phyloP scores from a whole-genome alignment of 495 filamentous ascomycete species.

The Trichoderma orchidacearum region DNA sequence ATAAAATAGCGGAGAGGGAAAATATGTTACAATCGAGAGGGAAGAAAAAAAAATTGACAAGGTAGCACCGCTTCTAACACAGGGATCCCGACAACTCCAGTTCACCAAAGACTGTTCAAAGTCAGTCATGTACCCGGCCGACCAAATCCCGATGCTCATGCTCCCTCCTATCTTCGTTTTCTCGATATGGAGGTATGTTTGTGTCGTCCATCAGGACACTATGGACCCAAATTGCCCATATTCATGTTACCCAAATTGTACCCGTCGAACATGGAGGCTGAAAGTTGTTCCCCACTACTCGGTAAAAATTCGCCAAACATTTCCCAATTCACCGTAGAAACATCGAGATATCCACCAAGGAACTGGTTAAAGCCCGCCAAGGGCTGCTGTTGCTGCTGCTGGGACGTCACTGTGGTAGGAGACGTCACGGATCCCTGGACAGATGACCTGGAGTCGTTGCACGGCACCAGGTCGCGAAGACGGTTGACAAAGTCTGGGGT shows the following conservation, averaged over 20 bases:
- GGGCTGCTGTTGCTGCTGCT: not conserved
- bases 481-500: slow-evolving; percentile 21
- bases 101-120: not conserved
- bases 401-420: not conserved
- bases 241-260: slow-evolving; percentile 36
- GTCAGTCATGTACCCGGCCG: not conserved
- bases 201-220: too few relatives aligned
- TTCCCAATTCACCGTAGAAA: slow-evolving; percentile 26
- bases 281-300: slow-evolving; percentile 33
- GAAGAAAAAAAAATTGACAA: not conserved
- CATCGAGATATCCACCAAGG: slow-evolving; percentile 19
- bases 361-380: slow-evolving; percentile 14
- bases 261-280: slow-evolving; percentile 37
- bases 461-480: slow-evolving; percentile 15
- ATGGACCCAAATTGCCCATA: slow-evolving; percentile 9
- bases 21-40: not conserved
- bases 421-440: not conserved
- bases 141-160: not conserved
- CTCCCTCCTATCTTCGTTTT: not conserved
- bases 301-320: slow-evolving; percentile 21
- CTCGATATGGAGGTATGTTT: too few relatives aligned
- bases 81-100: not conserved
- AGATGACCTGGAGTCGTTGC: not conserved
- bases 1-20: not conserved
- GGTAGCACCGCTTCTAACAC: not conserved